Percentiles rank a stretch among this genome's conserved stretches.
phyloP scores from a whole-genome alignment of 495 filamentous ascomycete species.

The Cercophora sp. region DNA sequence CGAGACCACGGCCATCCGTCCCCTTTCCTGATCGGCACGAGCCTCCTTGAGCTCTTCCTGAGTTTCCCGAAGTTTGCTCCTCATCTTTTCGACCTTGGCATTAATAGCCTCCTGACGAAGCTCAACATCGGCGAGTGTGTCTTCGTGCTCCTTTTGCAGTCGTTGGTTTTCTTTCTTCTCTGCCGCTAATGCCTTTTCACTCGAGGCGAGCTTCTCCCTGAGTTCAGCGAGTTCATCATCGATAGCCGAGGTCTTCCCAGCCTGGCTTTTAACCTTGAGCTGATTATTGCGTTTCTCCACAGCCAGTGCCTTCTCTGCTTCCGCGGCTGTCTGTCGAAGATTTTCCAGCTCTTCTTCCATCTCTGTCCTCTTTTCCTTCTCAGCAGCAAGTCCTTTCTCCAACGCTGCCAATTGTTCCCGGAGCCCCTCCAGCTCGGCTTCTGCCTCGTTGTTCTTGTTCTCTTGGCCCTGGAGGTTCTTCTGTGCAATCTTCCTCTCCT shows the following conservation, averaged over 20 bases:
- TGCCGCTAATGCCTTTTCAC: constrained; percentile 35
- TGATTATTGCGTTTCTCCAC: constrained; percentile 51
- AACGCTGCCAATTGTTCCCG: constrained; percentile 20
- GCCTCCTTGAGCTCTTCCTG: constrained; percentile 67
- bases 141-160: constrained; percentile 33
- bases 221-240: constrained; percentile 36
- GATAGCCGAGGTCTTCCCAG: constrained; percentile 13
- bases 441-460: constrained; percentile 28
- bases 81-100: constrained; percentile 62
- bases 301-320: constrained; percentile 38
- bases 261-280: constrained; percentile 45
- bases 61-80: constrained; percentile 59
- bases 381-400: constrained; percentile 28
- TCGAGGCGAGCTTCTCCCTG: constrained; percentile 28
- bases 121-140: constrained; percentile 46
- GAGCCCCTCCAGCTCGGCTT: constrained; percentile 32
- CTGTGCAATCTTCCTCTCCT: constrained; percentile 41
- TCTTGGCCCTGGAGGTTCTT: constrained; percentile 30
- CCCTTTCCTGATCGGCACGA: constrained; percentile 42
- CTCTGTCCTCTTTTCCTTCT: constrained; percentile 34
- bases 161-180: constrained; percentile 42
- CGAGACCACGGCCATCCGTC: constrained; percentile 23
- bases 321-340: constrained; percentile 49
- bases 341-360: constrained; percentile 35
- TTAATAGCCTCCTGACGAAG: constrained; percentile 56